phyloP scores from a whole-genome alignment of 495 filamentous ascomycete genomes.

The Neurospora sp. region DNA sequence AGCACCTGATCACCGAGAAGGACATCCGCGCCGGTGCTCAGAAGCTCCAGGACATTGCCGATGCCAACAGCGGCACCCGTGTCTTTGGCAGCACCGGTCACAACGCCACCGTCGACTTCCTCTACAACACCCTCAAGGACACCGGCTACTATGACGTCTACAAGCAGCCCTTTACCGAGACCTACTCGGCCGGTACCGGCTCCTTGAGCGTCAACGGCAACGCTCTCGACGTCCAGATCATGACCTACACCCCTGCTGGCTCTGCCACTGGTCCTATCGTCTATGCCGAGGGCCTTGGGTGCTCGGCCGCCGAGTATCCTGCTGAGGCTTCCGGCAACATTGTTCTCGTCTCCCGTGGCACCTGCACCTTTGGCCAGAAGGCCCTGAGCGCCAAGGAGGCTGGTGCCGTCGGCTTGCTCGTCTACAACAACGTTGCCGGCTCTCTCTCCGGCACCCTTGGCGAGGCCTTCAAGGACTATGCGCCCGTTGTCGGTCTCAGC shows the following conservation, averaged over 20 bases:
- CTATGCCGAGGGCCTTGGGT: slow-evolving; percentile 46
- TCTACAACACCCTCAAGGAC: slow-evolving; percentile 40
- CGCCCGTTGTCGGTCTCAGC: slow-evolving; percentile 45
- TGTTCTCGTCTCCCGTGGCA: slow-evolving; percentile 53
- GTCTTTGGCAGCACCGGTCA: slow-evolving; percentile 53
- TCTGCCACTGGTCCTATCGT: slow-evolving; percentile 33
- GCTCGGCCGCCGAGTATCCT: slow-evolving; percentile 45
- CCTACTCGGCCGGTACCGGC: slow-evolving; percentile 24
- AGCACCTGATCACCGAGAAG: slow-evolving; percentile 27
- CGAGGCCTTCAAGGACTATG: slow-evolving; percentile 32
- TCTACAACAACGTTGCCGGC: slow-evolving; percentile 58
- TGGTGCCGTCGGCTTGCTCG: slow-evolving; percentile 46
- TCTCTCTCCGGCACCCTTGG: slow-evolving; percentile 46
- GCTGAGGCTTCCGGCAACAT: slow-evolving; percentile 43
- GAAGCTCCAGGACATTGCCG: slow-evolving; percentile 33
- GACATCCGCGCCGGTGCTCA: slow-evolving; percentile 34
- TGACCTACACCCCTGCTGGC: slow-evolving; percentile 36
- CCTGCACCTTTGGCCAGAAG: slow-evolving; percentile 53
- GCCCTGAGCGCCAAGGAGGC: slow-evolving; percentile 47
- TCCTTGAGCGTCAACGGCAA: slow-evolving; percentile 24
- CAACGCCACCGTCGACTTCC: slow-evolving; percentile 52
- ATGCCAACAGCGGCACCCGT: slow-evolving; percentile 33
- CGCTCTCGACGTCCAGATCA: slow-evolving; percentile 13
- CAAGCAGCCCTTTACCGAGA: slow-evolving; percentile 44
- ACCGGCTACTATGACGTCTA: slow-evolving; percentile 50